Evolutionary conservation across 2,329 filamentous ascomycete genomes (phyloP).

Genomic region (Colletotrichum chlorophyti): DNA sequence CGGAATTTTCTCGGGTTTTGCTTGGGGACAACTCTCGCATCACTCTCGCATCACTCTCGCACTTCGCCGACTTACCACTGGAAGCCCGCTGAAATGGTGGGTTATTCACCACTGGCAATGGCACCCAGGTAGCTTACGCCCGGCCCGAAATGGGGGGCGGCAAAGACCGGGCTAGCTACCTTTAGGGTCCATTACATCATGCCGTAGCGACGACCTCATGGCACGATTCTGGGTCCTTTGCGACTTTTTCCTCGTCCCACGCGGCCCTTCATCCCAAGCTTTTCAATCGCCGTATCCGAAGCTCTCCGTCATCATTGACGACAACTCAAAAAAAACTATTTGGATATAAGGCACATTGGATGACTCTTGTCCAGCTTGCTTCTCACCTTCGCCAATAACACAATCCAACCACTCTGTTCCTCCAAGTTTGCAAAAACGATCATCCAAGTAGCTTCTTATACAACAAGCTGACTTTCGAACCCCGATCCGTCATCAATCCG

Average conservation of each 20-base stretch:
- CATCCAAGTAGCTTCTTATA: constrained; percentile 1
- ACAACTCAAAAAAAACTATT: not conserved
- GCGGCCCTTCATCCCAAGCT: not conserved
- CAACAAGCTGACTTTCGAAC: not conserved
- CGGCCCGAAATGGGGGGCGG: constrained; percentile 5
- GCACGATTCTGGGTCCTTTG: constrained; percentile 22
- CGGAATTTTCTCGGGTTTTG: constrained; percentile 40
- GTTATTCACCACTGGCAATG: too few species aligned
- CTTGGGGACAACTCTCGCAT: too few species aligned
- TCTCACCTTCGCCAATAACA: too few species aligned
- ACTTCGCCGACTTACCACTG: constrained; percentile 24
- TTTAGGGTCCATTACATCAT: constrained; percentile 27
- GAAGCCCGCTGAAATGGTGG: not conserved
- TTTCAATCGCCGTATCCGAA: constrained; percentile 26
- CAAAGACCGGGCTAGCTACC: constrained; percentile 25
- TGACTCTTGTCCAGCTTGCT: not conserved
- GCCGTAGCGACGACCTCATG: constrained; percentile 24
- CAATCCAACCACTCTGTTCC: not conserved
- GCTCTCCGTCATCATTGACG: constrained; percentile 2
- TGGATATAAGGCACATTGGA: constrained; percentile 20
- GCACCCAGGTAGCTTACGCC: too few species aligned
- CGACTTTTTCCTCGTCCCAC: constrained; percentile 19
- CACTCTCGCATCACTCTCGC: too few species aligned
- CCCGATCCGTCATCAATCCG: constrained; percentile 22
- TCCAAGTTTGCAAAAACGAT: not conserved